Base-by-base conservation (phyloP, 2,329 filamentous ascomycete species). In the Phialophora verrucosa region DNA sequence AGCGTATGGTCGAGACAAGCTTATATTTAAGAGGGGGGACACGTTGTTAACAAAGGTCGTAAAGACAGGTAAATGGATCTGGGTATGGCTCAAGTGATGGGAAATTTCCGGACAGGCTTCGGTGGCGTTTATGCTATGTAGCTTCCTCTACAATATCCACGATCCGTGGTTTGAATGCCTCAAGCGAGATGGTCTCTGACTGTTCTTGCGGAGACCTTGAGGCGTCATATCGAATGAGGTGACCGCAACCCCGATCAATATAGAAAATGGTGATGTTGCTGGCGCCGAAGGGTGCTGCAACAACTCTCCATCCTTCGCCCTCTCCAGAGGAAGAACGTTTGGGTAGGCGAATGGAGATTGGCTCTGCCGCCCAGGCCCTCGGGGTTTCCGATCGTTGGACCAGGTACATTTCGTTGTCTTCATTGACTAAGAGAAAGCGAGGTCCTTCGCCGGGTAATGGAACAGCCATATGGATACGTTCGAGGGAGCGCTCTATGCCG, bases 71-170 rank as follows among this genome's bases (percentile, higher is more conserved):
- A 2, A 59, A 59, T 59, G 57, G 57, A 31, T 50, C 11, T 59
- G 57, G 57, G 57, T 59, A 32, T 59, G 57, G 57, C 42, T 59
- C 7, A 59, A 59, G 29, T 59, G n/a, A 59, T 2, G 27, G 2
- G n/a, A 1, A 12, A 27, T 12, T 51, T 25, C 14, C 49, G 17
- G 1, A 6, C 27, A 4, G 49, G 23, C 14, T 7, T 53, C 11
- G 49, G 5, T 29, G 27, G 23, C 4, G 4, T 14, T 27, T 29
- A 6, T 8, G 10, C 10, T 53, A 53, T 29, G 49, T 25, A 53
- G 23, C 14, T 53, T 53, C 23, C 11, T 23, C 20, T 7, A 27
- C 5, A 32, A 44, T 27, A 50, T 50, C 29, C 42, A 29, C 20
- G 6, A 7, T 14, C 11, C 12, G n/a, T 32, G 57, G 57, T 7